Base-by-base conservation (phyloP, 2,329 filamentous ascomycete genomes). In the Colletotrichum paranaense region DNA sequence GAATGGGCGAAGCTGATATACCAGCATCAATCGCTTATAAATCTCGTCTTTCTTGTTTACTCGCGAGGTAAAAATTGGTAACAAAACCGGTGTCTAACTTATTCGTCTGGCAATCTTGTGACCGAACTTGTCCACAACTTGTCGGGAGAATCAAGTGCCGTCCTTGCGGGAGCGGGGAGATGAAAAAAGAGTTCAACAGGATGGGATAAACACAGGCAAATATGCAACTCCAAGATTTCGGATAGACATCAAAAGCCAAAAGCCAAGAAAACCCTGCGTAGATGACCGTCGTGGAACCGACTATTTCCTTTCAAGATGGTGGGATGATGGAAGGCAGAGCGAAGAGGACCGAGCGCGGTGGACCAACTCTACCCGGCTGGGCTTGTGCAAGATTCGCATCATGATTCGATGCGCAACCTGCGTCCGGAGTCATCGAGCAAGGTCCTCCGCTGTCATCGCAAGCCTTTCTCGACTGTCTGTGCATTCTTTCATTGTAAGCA, bases 401-500 rank as follows among this genome's bases (percentile, higher is more conserved):
- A 35, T 72, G 22, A 67, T 68, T 72, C 56, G 64, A 57, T 26
- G 42, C 22, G 58, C 26, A 22, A 60, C 7, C 14, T 28, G 26
- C 16, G 19, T 19, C 30, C 12, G n/a, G 46, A 63, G 52, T 63
- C 42, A n/a, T 19, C 49, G 49, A 53, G 24, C 65, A 72, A 63
- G 52, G 58, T 58, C 62, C 8, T 38, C 49, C 62, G 46, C 68
- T 62, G 64, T 14, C 58, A 68, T 38, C 30, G 26, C 19, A 24
- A 22, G 24, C 24, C n/a, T 35, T 35, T 24, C 62, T n/a, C 12
- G 22, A 14, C 19, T 26, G 53, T n/a, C 49, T 38, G 49, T 55
- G 24, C 60, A 32, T 5, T 16, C 26, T 53, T 14, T 62, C 22
- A 16, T 55, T 38, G 19, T 32, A 30, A 30, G 30, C 30, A 30